phyloP scores from a whole-genome alignment of 2,329 filamentous ascomycete species.

The Chaetomiaceae sp. region DNA sequence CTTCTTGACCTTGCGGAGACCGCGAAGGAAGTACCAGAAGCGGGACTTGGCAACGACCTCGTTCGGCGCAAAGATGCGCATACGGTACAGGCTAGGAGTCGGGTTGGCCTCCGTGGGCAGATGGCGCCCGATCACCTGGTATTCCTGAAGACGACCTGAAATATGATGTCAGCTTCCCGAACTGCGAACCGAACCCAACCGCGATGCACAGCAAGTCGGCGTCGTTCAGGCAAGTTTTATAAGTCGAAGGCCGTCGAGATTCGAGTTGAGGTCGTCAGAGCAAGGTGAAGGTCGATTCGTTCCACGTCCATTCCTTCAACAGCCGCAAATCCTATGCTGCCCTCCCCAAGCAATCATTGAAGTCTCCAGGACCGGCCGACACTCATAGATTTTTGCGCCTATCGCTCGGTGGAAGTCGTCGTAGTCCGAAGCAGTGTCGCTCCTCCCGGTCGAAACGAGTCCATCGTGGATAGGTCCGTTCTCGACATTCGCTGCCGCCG shows the following conservation, averaged over 20 bases:
- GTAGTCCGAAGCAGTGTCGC: not conserved
- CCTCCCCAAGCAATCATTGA: too few relatives aligned
- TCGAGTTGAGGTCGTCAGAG: too few relatives aligned
- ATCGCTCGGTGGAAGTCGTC: not conserved
- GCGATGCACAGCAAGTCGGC: not conserved
- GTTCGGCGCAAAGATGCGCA: slow-evolving; percentile 99
- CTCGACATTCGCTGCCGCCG: slow-evolving; percentile 11
- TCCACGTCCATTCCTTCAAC: too few relatives aligned
- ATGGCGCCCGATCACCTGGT: slow-evolving; percentile 99
- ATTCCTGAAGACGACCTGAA: slow-evolving; percentile 98
- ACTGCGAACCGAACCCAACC: not conserved
- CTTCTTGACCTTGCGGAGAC: slow-evolving; percentile 99
- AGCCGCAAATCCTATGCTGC: too few relatives aligned
- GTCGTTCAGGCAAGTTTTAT: not conserved
- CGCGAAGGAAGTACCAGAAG: slow-evolving; percentile 99
- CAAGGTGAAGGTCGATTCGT: too few relatives aligned
- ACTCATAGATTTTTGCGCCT: too few relatives aligned
- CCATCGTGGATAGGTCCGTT: slow-evolving; percentile 2
- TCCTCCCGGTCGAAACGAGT: not conserved
- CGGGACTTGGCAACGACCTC: slow-evolving; percentile 97
- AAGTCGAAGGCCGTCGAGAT: not conserved
- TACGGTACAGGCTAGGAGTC: slow-evolving; percentile 97
- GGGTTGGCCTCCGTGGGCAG: slow-evolving; percentile 96
- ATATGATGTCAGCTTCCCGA: slow-evolving; percentile 21
- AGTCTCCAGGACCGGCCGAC: too few relatives aligned